Conservation (phyloP, 1,139 yeast genomes). For the Sporopachydermia cereana region DNA sequence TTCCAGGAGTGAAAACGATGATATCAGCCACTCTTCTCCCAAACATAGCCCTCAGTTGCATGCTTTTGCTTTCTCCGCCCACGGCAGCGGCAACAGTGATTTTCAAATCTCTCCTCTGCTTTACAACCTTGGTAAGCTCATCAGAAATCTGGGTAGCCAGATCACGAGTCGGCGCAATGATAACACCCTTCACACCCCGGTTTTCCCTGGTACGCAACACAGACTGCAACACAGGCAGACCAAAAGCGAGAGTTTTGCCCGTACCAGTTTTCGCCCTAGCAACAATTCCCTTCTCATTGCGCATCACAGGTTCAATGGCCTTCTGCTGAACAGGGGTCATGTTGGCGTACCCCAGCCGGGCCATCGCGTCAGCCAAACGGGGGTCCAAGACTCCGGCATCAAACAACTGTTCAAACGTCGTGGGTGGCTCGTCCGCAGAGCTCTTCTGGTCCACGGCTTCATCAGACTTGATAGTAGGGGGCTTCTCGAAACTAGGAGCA, state of each 20-base stretch:
- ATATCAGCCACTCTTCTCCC: slow-evolving; percentile 29
- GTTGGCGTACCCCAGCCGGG: neutral
- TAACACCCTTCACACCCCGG: slow-evolving; percentile 39
- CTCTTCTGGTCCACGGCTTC: no score
- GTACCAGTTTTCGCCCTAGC: slow-evolving; percentile 94
- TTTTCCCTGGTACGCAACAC: slow-evolving; percentile 28
- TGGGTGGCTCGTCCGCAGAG: no score
- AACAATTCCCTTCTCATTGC: slow-evolving; percentile 50
- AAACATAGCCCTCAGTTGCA: slow-evolving; percentile 23
- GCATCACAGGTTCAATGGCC: slow-evolving; percentile 55
- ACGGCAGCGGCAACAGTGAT: slow-evolving; percentile 29
- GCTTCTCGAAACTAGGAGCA: no score
- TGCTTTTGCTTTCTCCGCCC: slow-evolving; percentile 37
- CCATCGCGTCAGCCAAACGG: neutral
- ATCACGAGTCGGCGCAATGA: slow-evolving; percentile 88
- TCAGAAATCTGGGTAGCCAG: slow-evolving; percentile 74
- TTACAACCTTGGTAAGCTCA: slow-evolving; percentile 29
- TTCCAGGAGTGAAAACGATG: slow-evolving; percentile 86
- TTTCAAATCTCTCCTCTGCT: neutral
- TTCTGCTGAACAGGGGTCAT: slow-evolving; percentile 74
- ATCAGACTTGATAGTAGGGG: no score
- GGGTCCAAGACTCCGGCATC: neutral
- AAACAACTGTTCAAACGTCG: neutral
- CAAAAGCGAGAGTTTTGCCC: slow-evolving; percentile 85
- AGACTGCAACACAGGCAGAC: slow-evolving; percentile 64